Base-by-base conservation (phyloP, 192 early-diverging fungal genomes). In the Spizellomyces sp. region DNA sequence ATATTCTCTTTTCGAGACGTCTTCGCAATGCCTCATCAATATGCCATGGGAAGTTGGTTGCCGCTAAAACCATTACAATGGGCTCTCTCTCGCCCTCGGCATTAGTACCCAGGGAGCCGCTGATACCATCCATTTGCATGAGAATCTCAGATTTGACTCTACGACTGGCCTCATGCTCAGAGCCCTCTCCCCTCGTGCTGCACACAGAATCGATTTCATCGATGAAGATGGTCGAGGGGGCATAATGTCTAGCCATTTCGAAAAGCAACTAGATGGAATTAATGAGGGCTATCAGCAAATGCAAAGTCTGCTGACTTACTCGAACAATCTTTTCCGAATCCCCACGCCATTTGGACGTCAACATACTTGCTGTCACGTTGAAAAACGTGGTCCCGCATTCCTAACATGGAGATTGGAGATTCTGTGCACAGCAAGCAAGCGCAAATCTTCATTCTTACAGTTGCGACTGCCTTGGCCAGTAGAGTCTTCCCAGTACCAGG, bases 11-110 rank as follows among this genome's bases (percentile, higher is more conserved):
- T 66, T 89, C 87, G 55, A 89, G 67, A 4, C 87, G 69, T 14
- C 87, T 62, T n/a, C 87, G 70, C 47, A 89, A 45, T 8, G 87
- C 87, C 68, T 89, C 87, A 58, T 89, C 87, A 62, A 89, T 86
- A n/a, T 87, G 84, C 87, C 87, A 89, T n/a, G 87, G 87, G 57
- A 89, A 89, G 62, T 89, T 89, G n/a, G 87, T 89, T 2, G 87
- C 87, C 5, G 82, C 87, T 7, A 89, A 77, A 8, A 89, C 86
- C 86, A 89, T 88, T 1, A 89, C 86, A 48, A 89, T 82, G 7
- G 79, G 80, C 15, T 85, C 79, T 50, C 67, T 44, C 50, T 78
- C 78, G 8, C 75, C 83, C 43, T 76, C 77, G 12, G 76, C 74
- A 3, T 50, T 75, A 22, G 36, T 21, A 12, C 71, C 77, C 4